phyloP scores from a whole-genome alignment of 257 asterid species.

The Solanum commersonii region DNA sequence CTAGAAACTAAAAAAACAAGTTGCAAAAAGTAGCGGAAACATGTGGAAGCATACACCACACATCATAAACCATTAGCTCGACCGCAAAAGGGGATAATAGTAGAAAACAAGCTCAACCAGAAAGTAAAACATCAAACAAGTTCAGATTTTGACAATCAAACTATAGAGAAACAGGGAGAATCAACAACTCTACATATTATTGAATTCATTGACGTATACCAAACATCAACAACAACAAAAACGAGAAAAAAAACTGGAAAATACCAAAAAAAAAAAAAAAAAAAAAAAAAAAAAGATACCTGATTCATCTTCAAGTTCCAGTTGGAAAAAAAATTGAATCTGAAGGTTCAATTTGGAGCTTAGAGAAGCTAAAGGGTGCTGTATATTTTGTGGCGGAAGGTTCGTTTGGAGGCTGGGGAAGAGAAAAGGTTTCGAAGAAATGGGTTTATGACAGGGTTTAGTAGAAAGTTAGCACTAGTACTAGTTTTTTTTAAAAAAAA shows the following conservation, averaged over 20 bases:
- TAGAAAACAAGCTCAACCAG: background rate
- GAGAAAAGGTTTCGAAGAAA: background rate
- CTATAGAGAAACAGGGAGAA: background rate
- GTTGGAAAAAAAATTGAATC: background rate
- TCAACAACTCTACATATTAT: background rate
- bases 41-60: background rate
- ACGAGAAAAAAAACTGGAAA: background rate
- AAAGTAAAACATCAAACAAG: background rate
- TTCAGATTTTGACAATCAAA: background rate
- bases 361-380: background rate
- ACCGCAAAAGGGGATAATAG: background rate
- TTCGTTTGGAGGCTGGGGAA: background rate
- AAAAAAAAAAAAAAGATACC: background rate
- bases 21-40: background rate
- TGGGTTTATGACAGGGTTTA: background rate
- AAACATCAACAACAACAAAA: background rate
- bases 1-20: background rate
- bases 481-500: no score
- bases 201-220: background rate
- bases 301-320: background rate
- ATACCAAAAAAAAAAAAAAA: background rate
- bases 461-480: background rate
- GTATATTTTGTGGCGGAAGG: background rate
- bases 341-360: background rate
- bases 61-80: background rate